Evolutionary conservation across 2,329 filamentous ascomycete species (phyloP).

Genomic region (Curvularia spicifera): DNA sequence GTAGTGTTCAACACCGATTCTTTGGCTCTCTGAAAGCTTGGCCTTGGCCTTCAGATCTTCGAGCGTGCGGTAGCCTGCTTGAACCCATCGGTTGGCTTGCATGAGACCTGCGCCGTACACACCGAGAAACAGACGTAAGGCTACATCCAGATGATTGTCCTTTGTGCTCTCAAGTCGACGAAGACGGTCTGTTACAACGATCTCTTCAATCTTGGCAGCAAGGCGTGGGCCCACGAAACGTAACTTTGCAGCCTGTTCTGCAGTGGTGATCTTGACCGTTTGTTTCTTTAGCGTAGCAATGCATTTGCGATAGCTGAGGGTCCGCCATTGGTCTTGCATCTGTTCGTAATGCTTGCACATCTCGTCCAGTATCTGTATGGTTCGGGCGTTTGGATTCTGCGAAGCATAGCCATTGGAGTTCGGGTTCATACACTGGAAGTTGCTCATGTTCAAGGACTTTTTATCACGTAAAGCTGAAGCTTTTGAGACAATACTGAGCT

Average conservation of each 20-base stretch:
- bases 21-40: slow-evolving; percentile 71
- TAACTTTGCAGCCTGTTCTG: slow-evolving; percentile 70
- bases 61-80: slow-evolving; percentile 75
- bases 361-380: slow-evolving; percentile 76
- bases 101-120: slow-evolving; percentile 79
- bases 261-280: slow-evolving; percentile 67
- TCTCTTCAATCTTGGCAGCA: slow-evolving; percentile 88
- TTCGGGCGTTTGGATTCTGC: slow-evolving; percentile 73
- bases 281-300: slow-evolving; percentile 76
- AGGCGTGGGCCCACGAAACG: slow-evolving; percentile 74
- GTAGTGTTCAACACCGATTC: slow-evolving; percentile 78
- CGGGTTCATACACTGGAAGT: slow-evolving; percentile 66
- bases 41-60: slow-evolving; percentile 70
- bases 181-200: slow-evolving; percentile 75
- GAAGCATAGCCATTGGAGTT: slow-evolving; percentile 53
- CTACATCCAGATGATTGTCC: slow-evolving; percentile 68
- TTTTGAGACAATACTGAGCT: slow-evolving; percentile 13
- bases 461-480: slow-evolving; percentile 21
- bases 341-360: slow-evolving; percentile 81
- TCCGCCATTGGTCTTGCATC: slow-evolving; percentile 78
- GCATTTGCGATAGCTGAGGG: slow-evolving; percentile 75
- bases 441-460: slow-evolving; percentile 45
- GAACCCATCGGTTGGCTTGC: slow-evolving; percentile 77
- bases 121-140: slow-evolving; percentile 72
- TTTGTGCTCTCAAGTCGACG: slow-evolving; percentile 74